Evolutionary conservation across 345 rosid genomes (phyloP), one percentile per base, ranked within the genome.

Genomic region (Cardamine chenopodiifolia): DNA sequence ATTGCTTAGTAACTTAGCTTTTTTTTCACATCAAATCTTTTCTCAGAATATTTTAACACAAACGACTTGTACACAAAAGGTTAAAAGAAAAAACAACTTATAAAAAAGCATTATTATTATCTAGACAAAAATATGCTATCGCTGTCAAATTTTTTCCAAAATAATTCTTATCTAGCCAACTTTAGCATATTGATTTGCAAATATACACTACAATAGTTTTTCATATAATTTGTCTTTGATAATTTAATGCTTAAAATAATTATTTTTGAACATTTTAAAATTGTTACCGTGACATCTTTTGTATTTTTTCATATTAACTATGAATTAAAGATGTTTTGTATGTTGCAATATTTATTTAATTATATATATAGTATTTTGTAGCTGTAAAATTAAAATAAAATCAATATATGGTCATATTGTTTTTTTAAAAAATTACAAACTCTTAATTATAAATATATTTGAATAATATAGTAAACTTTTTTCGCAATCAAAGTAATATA

Each of bases 11-110:
- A 69, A 7, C 57, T 62, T 76, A 32, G 45, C 58, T 62, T 75
- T 55, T 55, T 29, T 63, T 55, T 70, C 71, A 70, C 66, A 76
- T 76, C 66, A 76, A 76, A 70, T 50, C 50, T 68, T 75, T 75
- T 60, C 25, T 59, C 32, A 32, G 15, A 52, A 69, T 62, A 61
- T 23, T 28, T 66, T 58, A 39, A 50, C 39, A 45, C 63, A 75
- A 74, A 67, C 23, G 62, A 59, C 55, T 49, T 17, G 9, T 45
- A 40, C 37, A 72, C 25, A 8, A 56, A 65, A 55, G 15, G 39
- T 23, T 22, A 28, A 63, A 26, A 45, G 45, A 32, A 12, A 12
- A 39, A 13, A 28, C 2, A 19, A 35, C 3, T 59, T 34, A 47
- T 13, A 5, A 37, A 63, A 62, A 32, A 31, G 9, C 48, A 62